A percentile compares a stretch with the other conserved stretches of the same genome.
phyloP scores from a whole-genome alignment of 192 early-diverging fungal genomes.

The Paraglomus occultum region DNA sequence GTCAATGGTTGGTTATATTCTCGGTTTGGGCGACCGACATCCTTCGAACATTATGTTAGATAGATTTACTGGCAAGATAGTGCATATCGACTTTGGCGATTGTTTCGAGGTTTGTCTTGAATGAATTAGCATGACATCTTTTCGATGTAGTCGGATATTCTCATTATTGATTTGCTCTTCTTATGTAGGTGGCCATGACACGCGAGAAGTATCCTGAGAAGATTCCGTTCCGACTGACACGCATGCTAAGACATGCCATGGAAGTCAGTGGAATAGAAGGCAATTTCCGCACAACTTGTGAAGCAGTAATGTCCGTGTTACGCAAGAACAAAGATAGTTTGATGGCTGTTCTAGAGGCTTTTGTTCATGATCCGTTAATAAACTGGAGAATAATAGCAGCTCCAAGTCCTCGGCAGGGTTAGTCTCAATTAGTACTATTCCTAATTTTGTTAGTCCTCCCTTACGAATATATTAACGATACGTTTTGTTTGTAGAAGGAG shows the following conservation, averaged over 20 bases:
- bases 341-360: conserved; percentile 98
- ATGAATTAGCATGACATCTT: neutral
- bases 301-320: conserved; percentile 94
- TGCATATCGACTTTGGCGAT: conserved; percentile 98
- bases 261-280: conserved; percentile 96
- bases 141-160: neutral
- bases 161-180: conserved; percentile 1
- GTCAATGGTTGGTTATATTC: conserved; percentile 98
- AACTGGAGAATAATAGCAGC: conserved; percentile 77
- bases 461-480: neutral
- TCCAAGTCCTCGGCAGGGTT: conserved; percentile 47
- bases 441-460: neutral
- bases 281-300: conserved; percentile 92
- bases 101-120: conserved; percentile 78
- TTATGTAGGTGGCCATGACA: conserved; percentile 81
- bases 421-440: no score
- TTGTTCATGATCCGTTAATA: conserved; percentile 95
- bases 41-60: conserved; percentile 96
- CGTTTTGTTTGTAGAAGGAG: conserved; percentile 34
- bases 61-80: conserved; percentile 81
- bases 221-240: conserved; percentile 97
- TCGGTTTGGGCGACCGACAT: conserved; percentile 96
- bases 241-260: conserved; percentile 98
- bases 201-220: conserved; percentile 96
- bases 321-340: conserved; percentile 93